A percentile compares a stretch with the other conserved stretches of the same genome.
Evolutionary conservation across 2,329 filamentous ascomycete species (phyloP).

Genomic region (Colletotrichum tofieldiae): DNA sequence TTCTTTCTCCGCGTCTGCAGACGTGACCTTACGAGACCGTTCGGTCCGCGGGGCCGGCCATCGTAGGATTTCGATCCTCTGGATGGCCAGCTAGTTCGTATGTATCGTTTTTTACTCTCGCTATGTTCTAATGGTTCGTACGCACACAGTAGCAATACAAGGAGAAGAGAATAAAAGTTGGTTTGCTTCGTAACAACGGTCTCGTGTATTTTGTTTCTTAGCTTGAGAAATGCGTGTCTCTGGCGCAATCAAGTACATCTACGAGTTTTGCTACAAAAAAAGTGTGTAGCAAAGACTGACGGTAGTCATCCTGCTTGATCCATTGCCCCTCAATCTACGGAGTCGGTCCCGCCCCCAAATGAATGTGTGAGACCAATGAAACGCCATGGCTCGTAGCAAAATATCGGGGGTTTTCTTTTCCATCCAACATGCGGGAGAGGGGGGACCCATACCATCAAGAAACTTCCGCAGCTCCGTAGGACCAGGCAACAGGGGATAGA

Average conservation of each 20-base stretch:
- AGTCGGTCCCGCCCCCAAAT: conserved; percentile 40
- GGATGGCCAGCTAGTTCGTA: conserved; percentile 27
- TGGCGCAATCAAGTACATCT: conserved; percentile 42
- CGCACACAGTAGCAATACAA: conserved; percentile 1
- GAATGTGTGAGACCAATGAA: conserved; percentile 19
- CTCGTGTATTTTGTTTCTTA: conserved; percentile 17
- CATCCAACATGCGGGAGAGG: neutral
- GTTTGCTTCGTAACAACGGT: conserved; percentile 22
- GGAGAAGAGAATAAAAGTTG: conserved; percentile 4
- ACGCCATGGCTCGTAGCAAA: conserved; percentile 22
- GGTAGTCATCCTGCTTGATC: conserved; percentile 76
- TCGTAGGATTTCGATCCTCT: neutral
- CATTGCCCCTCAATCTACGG: conserved; percentile 71
- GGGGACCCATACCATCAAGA: conserved; percentile 16
- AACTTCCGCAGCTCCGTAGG: conserved; percentile 59
- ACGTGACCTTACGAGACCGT: neutral
- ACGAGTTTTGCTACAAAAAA: conserved; percentile 52
- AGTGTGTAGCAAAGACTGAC: conserved; percentile 59
- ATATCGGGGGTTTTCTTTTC: neutral
- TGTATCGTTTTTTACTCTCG: conserved; percentile 31
- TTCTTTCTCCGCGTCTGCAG: neutral
- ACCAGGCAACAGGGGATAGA: conserved; percentile 79
- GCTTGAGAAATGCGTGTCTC: conserved; percentile 7
- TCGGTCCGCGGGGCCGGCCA: neutral
- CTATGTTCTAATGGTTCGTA: conserved; percentile 28